Evolutionary conservation across 2,329 filamentous ascomycete species (phyloP).

Genomic region (Ophiognomonia clavigignenti-juglandacearum): DNA sequence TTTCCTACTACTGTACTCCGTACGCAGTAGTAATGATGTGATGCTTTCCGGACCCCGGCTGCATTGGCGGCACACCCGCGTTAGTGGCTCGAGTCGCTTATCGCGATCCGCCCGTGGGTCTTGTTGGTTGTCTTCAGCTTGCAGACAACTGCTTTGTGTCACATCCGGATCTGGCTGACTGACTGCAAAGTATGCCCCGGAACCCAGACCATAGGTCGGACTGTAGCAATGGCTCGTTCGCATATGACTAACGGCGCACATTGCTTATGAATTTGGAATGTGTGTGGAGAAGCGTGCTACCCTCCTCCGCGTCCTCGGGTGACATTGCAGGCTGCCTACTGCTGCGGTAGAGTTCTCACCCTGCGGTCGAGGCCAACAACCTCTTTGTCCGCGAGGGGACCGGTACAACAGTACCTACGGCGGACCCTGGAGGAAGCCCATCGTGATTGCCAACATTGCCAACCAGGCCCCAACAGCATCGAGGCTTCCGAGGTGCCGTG

Average conservation of each 20-base stretch:
- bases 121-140: slow-evolving; percentile 3
- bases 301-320: not conserved
- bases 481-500: too few relatives aligned
- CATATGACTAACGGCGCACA: slow-evolving; percentile 1
- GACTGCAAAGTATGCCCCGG: not conserved
- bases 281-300: not conserved
- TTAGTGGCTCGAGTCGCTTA: slow-evolving; percentile 15
- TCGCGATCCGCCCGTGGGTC: slow-evolving; percentile 16
- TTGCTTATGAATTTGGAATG: slow-evolving; percentile 5
- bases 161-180: not conserved
- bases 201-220: not conserved
- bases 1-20: too few relatives aligned
- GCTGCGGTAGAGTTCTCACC: too few relatives aligned
- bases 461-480: too few relatives aligned
- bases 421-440: too few relatives aligned
- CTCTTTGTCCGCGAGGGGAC: too few relatives aligned
- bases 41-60: slow-evolving; percentile 11
- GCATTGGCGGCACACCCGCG: slow-evolving; percentile 15
- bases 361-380: too few relatives aligned
- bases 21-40: slow-evolving; percentile 9
- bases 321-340: not conserved
- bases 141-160: slow-evolving; percentile 5
- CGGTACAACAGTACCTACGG: too few relatives aligned
- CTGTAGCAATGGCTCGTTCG: not conserved
- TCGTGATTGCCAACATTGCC: too few relatives aligned